Conservation (phyloP, 2,329 filamentous ascomycete species). For the Conoideocrella luteorostrata region DNA sequence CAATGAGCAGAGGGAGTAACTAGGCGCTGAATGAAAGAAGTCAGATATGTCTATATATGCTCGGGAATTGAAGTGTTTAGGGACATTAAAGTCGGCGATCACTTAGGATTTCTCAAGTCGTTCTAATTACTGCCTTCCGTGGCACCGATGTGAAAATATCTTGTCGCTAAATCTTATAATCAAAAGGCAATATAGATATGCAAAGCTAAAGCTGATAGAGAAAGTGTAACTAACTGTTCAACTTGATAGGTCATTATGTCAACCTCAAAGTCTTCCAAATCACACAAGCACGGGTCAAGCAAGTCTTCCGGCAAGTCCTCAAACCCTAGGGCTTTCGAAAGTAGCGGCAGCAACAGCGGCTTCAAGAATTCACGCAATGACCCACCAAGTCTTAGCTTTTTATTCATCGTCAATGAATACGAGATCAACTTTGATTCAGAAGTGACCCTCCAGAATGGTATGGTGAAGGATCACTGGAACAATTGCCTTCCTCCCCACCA, state of each 20-base stretch:
- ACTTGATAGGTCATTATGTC: no score
- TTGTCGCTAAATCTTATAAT: no score
- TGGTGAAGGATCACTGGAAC: slow-evolving; percentile 17
- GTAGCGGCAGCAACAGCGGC: not conserved
- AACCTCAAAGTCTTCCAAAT: not conserved
- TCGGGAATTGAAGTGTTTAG: no score
- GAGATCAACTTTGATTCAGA: slow-evolving; percentile 11
- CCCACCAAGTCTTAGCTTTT: slow-evolving; percentile 22
- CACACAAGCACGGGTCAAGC: slow-evolving; percentile 1
- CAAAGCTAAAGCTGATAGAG: no score
- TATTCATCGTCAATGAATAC: slow-evolving; percentile 34
- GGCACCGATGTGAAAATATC: no score
- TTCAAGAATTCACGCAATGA: not conserved
- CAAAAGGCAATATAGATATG: no score
- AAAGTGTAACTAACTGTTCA: no score
- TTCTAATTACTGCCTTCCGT: no score
- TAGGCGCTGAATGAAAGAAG: no score
- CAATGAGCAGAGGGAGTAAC: not conserved
- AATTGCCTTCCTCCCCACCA: slow-evolving; percentile 25
- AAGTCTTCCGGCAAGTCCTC: not conserved
- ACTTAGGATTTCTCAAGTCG: no score
- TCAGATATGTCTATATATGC: no score
- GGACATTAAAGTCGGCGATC: no score
- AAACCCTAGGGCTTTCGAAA: not conserved
- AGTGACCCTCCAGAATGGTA: slow-evolving; percentile 1